Evolutionary conservation across 305 asterid genomes (phyloP).

Genomic region (Fraxinus sp.): DNA sequence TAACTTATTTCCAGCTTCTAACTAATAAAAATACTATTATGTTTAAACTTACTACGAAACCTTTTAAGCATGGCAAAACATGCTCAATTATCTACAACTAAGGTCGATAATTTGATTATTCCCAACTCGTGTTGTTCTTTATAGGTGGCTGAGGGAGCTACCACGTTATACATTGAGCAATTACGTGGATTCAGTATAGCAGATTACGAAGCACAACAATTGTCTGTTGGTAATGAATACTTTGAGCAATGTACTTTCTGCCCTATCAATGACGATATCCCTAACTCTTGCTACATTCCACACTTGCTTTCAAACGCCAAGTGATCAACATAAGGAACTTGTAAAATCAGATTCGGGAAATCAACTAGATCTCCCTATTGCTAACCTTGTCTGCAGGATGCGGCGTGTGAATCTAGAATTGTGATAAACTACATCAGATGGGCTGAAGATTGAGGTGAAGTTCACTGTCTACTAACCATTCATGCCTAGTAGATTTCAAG

Average conservation of each 20-base stretch:
- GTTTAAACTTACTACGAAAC: too few relatives aligned
- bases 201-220: conserved; percentile 91
- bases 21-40: too few relatives aligned
- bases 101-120: neutral
- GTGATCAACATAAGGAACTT: conserved; percentile 72
- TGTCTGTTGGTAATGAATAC: conserved; percentile 85
- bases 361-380: conserved; percentile 80
- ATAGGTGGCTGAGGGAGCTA: conserved; percentile 96
- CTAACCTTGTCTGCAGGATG: conserved; percentile 84
- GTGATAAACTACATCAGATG: neutral
- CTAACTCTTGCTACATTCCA: conserved; percentile 73
- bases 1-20: too few relatives aligned
- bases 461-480: neutral
- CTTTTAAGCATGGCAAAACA: neutral
- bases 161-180: conserved; percentile 71
- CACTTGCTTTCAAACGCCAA: conserved; percentile 66
- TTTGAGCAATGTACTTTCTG: conserved; percentile 51
- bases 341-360: conserved; percentile 59
- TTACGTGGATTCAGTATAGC: conserved; percentile 78
- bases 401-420: conserved; percentile 62
- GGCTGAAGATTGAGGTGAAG: neutral
- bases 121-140: conserved; percentile 10
- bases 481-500: neutral
- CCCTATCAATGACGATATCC: conserved; percentile 71
- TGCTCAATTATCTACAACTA: neutral